Percentiles rank a stretch among this genome's conserved stretches.
phyloP scores from a whole-genome alignment of 2,329 filamentous ascomycete genomes.

The Sphaerostilbella broomeana region DNA sequence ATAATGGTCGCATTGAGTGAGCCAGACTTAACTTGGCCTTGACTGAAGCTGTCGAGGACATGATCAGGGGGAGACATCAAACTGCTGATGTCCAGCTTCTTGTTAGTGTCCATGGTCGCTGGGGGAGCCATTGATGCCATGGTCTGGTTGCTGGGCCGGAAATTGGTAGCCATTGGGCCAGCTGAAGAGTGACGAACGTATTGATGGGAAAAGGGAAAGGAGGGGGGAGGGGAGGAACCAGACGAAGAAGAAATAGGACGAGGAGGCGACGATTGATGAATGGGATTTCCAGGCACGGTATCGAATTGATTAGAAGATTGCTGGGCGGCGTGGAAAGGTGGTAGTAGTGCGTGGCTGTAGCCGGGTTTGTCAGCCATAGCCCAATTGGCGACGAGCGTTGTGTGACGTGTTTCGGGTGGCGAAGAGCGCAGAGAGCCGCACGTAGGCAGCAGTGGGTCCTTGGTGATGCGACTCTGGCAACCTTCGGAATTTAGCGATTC shows the following conservation, averaged over 20 bases:
- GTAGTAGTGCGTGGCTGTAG: slow-evolving; percentile 13
- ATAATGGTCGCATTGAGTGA: slow-evolving; percentile 1
- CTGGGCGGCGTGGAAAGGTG: slow-evolving; percentile 12
- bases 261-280: slow-evolving; percentile 15
- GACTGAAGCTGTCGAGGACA: slow-evolving; percentile 46
- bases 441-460: slow-evolving; percentile 10
- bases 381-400: slow-evolving; percentile 19
- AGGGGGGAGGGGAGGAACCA: slow-evolving; percentile 14
- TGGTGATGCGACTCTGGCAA: slow-evolving; percentile 4
- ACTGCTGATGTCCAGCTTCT: slow-evolving; percentile 45
- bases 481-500: slow-evolving; percentile 11
- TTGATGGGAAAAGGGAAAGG: slow-evolving; percentile 12
- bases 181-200: slow-evolving; percentile 12
- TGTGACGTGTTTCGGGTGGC: slow-evolving; percentile 13
- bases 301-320: slow-evolving; percentile 28
- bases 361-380: slow-evolving; percentile 33
- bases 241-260: slow-evolving; percentile 14
- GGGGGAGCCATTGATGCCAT: slow-evolving; percentile 23
- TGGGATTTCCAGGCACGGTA: slow-evolving; percentile 17
- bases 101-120: slow-evolving; percentile 22
- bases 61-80: slow-evolving; percentile 58
- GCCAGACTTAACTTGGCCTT: slow-evolving; percentile 6
- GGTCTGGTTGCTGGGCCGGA: slow-evolving; percentile 17
- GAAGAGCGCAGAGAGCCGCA: slow-evolving; percentile 9
- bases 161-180: slow-evolving; percentile 23